Evolutionary conservation across 495 filamentous ascomycete species (phyloP).

Genomic region (Apodospora peruviana): DNA sequence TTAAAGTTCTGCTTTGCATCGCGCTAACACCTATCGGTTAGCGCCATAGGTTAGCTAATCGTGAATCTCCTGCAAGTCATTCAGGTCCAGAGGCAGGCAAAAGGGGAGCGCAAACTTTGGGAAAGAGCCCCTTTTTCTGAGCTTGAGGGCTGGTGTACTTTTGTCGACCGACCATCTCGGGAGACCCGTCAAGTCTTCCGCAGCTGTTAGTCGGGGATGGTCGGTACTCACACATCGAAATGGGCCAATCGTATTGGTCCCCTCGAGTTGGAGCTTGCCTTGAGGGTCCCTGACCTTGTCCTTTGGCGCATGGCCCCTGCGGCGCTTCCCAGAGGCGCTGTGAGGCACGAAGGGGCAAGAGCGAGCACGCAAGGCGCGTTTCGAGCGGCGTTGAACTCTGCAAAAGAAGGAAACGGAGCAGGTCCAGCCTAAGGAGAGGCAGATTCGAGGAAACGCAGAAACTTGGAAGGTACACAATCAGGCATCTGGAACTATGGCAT

Average conservation of each 20-base stretch:
- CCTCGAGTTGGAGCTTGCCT: not conserved
- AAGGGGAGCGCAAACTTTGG: not conserved
- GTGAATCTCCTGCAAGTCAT: not conserved
- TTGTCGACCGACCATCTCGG: not conserved
- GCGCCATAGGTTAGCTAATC: too few relatives aligned
- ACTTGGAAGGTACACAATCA: too few relatives aligned
- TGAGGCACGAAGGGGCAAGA: slow-evolving; percentile 4
- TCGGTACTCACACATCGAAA: not conserved
- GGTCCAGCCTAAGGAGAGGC: not conserved
- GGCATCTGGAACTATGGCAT: too few relatives aligned
- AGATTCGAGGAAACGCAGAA: too few relatives aligned
- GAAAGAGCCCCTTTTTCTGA: not conserved
- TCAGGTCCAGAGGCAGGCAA: too few relatives aligned
- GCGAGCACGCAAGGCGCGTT: not conserved
- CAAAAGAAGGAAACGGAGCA: not conserved
- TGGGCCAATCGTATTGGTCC: not conserved
- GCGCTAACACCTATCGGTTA: too few relatives aligned
- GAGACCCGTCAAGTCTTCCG: not conserved
- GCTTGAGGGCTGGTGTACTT: too few relatives aligned
- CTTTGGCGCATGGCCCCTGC: not conserved
- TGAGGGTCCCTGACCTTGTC: not conserved
- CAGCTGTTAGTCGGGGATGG: not conserved
- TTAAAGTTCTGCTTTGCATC: too few relatives aligned
- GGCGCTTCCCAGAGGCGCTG: slow-evolving; percentile 3
- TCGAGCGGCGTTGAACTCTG: not conserved